Base-by-base conservation (phyloP, 208 protist genomes). In the Trypanosoma platydactyli region DNA sequence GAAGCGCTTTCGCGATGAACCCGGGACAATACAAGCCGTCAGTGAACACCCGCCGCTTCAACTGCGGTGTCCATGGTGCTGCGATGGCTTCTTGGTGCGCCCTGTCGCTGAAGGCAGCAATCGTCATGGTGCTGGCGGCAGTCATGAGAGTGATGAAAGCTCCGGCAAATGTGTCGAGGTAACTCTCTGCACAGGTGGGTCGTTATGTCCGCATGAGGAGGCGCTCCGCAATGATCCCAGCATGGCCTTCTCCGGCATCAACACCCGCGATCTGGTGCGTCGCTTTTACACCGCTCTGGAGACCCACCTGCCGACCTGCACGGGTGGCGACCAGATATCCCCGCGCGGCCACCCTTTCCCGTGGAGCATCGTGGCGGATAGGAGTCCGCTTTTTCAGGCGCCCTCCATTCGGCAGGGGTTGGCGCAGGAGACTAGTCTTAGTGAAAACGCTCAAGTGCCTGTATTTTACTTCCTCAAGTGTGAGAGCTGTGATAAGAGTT, bases 31-130 rank as follows among this genome's bases (percentile, higher is more conserved):
- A 38, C 33, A 3, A 38, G 9, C 33, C 33, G 5, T 9, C 33
- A 38, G 33, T 9, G 33, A 38, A 38, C 33, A 38, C 33, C 33
- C 9, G 9, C 33, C 9, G 25, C 51, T 13, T n/a, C 62, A 41
- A 30, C 56, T 79, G 16, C 54, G 74, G 6, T 79, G 74, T 33
- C 74, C 73, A n/a, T 79, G 74, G 74, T 79, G 74, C 56, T 20
- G 16, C 9, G 50, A 69, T 52, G 67, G 62, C 2, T 50, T 53
- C 11, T 49, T 79, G 22, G 6, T 71, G n/a, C 53, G 30, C 3
- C 42, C 61, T n/a, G 35, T 48, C 12, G 27, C 5, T 41, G 45
- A 42, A 15, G 25, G n/a, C 33, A 49, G 15, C 12, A 45, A 13
- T 18, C 25, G 44, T 35, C 44, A 45, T 40, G 44, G 12, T 3